A percentile compares a stretch with the other conserved stretches of the same genome.
Evolutionary conservation across 352 stramenopile species (phyloP).

Genomic region (Globisporangium megalacanthum): DNA sequence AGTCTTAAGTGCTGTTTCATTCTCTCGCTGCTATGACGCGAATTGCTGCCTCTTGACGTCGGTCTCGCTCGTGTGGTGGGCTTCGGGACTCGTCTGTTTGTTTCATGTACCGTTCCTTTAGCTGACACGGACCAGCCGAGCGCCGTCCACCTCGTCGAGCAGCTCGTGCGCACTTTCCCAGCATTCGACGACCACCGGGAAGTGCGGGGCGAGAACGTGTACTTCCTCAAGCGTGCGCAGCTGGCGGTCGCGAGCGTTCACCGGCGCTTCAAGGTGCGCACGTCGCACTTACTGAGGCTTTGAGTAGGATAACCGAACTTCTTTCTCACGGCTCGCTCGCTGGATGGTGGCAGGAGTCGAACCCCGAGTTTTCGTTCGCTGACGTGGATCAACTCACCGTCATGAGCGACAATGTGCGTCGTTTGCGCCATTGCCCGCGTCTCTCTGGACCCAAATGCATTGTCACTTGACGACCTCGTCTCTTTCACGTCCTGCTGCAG

Average conservation of each 20-base stretch:
- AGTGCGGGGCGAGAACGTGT: slow-evolving; percentile 39
- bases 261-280: slow-evolving; percentile 56
- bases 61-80: background rate
- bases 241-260: slow-evolving; percentile 45
- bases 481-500: slow-evolving; percentile 13
- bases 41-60: no score
- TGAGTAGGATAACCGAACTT: no score
- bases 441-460: no score
- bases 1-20: background rate
- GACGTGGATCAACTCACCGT: slow-evolving; percentile 63
- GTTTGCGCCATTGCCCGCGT: background rate
- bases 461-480: no score
- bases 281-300: background rate
- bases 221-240: slow-evolving; percentile 72
- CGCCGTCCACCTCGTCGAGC: slow-evolving; percentile 45
- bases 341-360: slow-evolving; percentile 24
- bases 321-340: no score
- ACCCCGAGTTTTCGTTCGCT: slow-evolving; percentile 41
- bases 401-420: slow-evolving; percentile 59
- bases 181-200: slow-evolving; percentile 66
- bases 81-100: background rate
- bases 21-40: background rate
- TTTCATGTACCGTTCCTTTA: background rate
- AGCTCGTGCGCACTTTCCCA: slow-evolving; percentile 51
- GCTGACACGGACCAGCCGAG: slow-evolving; percentile 23